phyloP scores from a whole-genome alignment of 768 basidiomycete genomes.

The Boletus rubroflammeus region DNA sequence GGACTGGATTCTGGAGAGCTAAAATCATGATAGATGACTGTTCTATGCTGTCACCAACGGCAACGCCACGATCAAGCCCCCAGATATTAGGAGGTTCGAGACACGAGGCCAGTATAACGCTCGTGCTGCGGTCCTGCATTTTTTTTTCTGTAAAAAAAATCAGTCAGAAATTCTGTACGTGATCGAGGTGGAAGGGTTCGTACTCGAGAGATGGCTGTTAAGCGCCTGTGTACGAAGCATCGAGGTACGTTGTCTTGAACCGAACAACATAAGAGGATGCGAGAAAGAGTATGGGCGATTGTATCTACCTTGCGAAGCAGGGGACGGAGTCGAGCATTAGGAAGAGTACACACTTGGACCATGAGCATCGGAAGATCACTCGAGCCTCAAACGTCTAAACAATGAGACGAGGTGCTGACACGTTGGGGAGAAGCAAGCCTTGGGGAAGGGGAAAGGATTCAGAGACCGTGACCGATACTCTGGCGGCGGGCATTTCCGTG shows the following conservation, averaged over 20 bases:
- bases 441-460: not conserved
- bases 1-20: not conserved
- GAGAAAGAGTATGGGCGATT: not conserved
- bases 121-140: not conserved
- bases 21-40: conserved; percentile 2
- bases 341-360: too few relatives aligned
- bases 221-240: not conserved
- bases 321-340: not conserved
- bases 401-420: not conserved
- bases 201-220: not conserved
- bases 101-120: not conserved
- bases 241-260: not conserved
- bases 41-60: conserved; percentile 4
- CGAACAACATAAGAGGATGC: not conserved
- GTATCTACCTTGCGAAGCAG: not conserved
- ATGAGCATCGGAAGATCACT: not conserved
- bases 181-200: not conserved
- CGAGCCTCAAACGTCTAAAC: not conserved
- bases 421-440: not conserved
- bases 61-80: conserved; percentile 14
- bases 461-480: not conserved
- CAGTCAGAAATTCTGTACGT: not conserved
- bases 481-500: conserved; percentile 18
- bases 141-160: not conserved
- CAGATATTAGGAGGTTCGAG: not conserved